phyloP scores from a whole-genome alignment of 805 yeast species.

The Candida krabiensis region DNA sequence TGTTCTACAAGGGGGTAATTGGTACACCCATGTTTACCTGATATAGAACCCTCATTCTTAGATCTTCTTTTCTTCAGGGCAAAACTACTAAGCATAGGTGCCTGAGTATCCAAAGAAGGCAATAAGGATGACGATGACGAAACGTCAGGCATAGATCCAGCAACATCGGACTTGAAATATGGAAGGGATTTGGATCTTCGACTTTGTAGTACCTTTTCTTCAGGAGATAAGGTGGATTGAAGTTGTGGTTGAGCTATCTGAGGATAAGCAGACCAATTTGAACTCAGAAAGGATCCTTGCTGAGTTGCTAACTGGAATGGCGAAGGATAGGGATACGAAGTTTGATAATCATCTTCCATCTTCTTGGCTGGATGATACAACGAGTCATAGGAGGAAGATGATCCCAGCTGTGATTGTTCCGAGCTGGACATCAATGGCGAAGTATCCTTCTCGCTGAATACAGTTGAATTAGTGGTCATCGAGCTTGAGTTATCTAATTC shows the following conservation, averaged over 20 bases:
- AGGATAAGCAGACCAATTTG: conserved; percentile 4
- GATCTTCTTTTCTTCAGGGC: too few species aligned
- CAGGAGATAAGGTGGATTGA: background rate
- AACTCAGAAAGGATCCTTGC: background rate
- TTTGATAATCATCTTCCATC: conserved; percentile 15
- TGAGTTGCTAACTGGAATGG: background rate
- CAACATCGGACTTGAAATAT: conserved; percentile 3
- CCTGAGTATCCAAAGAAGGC: conserved; percentile 1
- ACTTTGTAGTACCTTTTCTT: background rate
- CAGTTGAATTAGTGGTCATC: conserved; percentile 3
- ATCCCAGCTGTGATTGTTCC: background rate
- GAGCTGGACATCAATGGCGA: conserved; percentile 7
- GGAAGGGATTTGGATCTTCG: conserved; percentile 14
- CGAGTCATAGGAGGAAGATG: conserved; percentile 4
- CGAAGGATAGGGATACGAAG: conserved; percentile 7
- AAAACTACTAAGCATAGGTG: too few species aligned
- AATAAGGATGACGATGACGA: background rate
- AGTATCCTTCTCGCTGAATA: conserved; percentile 5
- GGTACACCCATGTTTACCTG: conserved; percentile 2
- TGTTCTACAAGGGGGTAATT: conserved; percentile 27
- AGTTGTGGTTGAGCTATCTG: conserved; percentile 3
- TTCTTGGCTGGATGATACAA: conserved; percentile 7
- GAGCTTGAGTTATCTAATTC: conserved; percentile 7
- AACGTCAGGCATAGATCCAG: conserved; percentile 2
- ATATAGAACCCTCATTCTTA: conserved; percentile 1